phyloP scores from a whole-genome alignment of 2,329 filamentous ascomycete genomes.

The Akanthomyces dipterigenus region DNA sequence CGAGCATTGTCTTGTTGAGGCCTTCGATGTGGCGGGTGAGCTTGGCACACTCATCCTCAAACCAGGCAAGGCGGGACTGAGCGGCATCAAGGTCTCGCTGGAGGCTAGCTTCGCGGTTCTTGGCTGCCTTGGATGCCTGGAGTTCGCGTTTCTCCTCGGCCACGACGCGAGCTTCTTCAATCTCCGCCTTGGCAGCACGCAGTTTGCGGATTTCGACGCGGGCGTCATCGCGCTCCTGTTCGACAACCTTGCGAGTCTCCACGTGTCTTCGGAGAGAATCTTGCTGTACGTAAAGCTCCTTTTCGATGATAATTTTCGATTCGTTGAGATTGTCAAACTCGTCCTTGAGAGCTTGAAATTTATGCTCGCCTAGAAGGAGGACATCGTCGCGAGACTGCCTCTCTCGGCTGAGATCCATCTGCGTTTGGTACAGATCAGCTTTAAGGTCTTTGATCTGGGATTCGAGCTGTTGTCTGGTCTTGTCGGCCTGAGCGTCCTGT shows the following conservation, averaged over 20 bases:
- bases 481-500: constrained; percentile 77
- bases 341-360: constrained; percentile 71
- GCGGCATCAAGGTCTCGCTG: constrained; percentile 76
- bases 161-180: constrained; percentile 78
- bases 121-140: constrained; percentile 67
- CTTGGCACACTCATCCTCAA: constrained; percentile 71
- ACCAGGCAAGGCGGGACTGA: constrained; percentile 66
- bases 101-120: constrained; percentile 72
- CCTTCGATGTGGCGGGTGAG: constrained; percentile 76
- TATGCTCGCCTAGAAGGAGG: constrained; percentile 82
- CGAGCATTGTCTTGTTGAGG: constrained; percentile 78
- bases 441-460: constrained; percentile 84
- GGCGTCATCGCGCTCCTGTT: constrained; percentile 83
- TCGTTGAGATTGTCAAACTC: constrained; percentile 86
- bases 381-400: constrained; percentile 92
- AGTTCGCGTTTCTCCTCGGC: constrained; percentile 77
- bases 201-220: constrained; percentile 78
- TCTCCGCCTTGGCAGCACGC: constrained; percentile 73
- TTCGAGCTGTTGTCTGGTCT: constrained; percentile 77
- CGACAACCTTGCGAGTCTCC: constrained; percentile 71
- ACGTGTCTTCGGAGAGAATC: constrained; percentile 81
- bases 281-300: constrained; percentile 93
- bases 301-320: constrained; percentile 94
- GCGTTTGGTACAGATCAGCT: constrained; percentile 72
- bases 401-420: constrained; percentile 84